These are phyloP conservation scores for Xerocomellus amylosporus DNA, from an alignment of 768 basidiomycete genomes.

Conservation along the genomic window DNA sequence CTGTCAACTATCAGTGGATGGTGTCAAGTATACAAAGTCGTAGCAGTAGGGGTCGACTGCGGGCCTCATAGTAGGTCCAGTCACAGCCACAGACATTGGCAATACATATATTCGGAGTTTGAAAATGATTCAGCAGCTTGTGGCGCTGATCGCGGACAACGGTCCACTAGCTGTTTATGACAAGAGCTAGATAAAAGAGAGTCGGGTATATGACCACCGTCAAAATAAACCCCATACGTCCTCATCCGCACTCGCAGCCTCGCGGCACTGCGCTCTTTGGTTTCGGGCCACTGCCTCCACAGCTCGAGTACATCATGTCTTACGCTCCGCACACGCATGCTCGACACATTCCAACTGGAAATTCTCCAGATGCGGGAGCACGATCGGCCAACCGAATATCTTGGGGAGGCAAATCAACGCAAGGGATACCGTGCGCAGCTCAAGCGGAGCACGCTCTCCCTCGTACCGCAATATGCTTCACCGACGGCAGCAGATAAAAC, in stretches of 20 bases:
- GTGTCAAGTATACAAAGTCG: too few relatives aligned
- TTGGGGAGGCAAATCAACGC: constrained; percentile 8
- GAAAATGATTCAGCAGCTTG: too few relatives aligned
- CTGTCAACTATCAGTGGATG: too few relatives aligned
- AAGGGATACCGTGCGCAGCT: constrained; percentile 5
- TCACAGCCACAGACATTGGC: too few relatives aligned
- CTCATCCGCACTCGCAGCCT: constrained; percentile 2
- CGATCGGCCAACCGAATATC: constrained; percentile 4
- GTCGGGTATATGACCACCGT: background rate
- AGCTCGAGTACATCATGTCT: constrained; percentile 9
- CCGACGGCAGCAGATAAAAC: constrained; percentile 16
- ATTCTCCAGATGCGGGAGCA: constrained; percentile 12
- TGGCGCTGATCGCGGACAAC: too few relatives aligned
- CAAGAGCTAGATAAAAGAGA: too few relatives aligned
- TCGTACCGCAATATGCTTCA: constrained; percentile 8
- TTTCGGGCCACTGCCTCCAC: constrained; percentile 10
- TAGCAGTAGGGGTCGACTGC: background rate
- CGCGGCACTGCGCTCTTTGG: background rate
- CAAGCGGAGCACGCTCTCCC: constrained; percentile 10
- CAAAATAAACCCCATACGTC: background rate
- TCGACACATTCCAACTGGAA: constrained; percentile 15
- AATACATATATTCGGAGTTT: too few relatives aligned
- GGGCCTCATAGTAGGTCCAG: too few relatives aligned
- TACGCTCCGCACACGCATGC: constrained; percentile 1
- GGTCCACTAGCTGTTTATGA: too few relatives aligned